Base-by-base conservation (phyloP, 176 grass and related monocot species). In the Oropetium thomaeum region DNA sequence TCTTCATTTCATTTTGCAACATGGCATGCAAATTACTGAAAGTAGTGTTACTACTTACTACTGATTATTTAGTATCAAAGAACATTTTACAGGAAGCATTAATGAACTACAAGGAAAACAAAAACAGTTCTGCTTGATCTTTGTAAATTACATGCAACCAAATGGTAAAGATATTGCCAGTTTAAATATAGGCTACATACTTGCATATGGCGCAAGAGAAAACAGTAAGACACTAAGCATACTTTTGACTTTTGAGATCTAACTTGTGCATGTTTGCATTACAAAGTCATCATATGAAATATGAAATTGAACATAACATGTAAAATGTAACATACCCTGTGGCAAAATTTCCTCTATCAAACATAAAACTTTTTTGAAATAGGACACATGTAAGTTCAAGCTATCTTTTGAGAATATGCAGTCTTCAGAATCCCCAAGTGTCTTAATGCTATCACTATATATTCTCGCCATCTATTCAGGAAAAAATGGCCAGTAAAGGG, bases 331-430 rank as follows among this genome's bases (percentile, higher is more conserved):
- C 72, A 74, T 85, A 89, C 87, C 87, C 53, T 58, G 82, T 74
- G 87, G 82, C 47, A 89, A 53, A 71, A 82, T 71, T 78, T 79
- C 53, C 44, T 82, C 68, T 39, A 89, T 74, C n/a, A 85, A 62
- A 71, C 32, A 32, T 74, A 82, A 74, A 58, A 69, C 83, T 79
- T 82, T 82, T 73, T 85, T 85, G 55, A 89, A 78, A 79, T 82
- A 89, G 77, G 78, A 73, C 53, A 85, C 10, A 15, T 79, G 55
- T 57, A 89, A 73, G 27, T 68, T 74, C 60, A 74, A 77, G 74
- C 59, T 86, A 55, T 28, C 64, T 74, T 82, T 89, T 62, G 82
- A 85, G 73, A 82, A 78, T 44, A 68, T 28, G 45, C 65, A 78
- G 39, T 73, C 87, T 68, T 85, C 82, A 41, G 67, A 67, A 74